phyloP scores from a whole-genome alignment of 768 basidiomycete species.

The Mycena latifolia region DNA sequence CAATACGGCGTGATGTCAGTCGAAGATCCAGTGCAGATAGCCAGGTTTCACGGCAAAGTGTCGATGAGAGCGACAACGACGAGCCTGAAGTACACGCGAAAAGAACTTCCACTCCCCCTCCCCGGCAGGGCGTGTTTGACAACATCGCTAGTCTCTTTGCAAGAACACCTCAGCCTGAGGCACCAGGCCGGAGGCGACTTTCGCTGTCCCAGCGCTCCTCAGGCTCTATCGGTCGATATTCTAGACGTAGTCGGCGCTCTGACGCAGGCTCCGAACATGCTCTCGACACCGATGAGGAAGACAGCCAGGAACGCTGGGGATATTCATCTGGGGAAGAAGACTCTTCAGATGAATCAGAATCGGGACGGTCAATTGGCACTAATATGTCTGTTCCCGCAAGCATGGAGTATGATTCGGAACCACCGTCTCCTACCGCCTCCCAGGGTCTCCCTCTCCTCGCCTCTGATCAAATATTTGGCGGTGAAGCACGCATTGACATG shows the following conservation, averaged over 20 bases:
- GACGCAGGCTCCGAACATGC: slow-evolving; percentile 72
- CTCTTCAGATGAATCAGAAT: slow-evolving; percentile 55
- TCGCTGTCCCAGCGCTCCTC: slow-evolving; percentile 73
- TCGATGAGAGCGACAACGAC: slow-evolving; percentile 48
- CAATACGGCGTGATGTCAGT: slow-evolving; percentile 45
- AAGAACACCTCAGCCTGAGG: slow-evolving; percentile 56
- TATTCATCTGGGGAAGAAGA: slow-evolving; percentile 91
- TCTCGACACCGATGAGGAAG: slow-evolving; percentile 65
- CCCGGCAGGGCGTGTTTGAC: slow-evolving; percentile 65
- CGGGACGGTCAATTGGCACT: slow-evolving; percentile 50
- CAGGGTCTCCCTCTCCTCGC: slow-evolving; percentile 75
- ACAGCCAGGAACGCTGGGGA: slow-evolving; percentile 84
- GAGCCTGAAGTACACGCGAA: slow-evolving; percentile 41
- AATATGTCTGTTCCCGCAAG: slow-evolving; percentile 66
- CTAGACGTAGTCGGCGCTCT: slow-evolving; percentile 66
- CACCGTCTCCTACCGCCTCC: slow-evolving; percentile 67
- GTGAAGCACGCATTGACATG: slow-evolving; percentile 87
- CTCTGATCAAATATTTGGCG: slow-evolving; percentile 85
- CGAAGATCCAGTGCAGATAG: slow-evolving; percentile 63
- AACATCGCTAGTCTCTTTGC: slow-evolving; percentile 79
- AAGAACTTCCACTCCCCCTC: slow-evolving; percentile 49
- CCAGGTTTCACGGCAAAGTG: slow-evolving; percentile 55
- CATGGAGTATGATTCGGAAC: slow-evolving; percentile 79
- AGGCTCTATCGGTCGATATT: slow-evolving; percentile 60
- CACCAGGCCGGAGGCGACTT: slow-evolving; percentile 56